These are phyloP conservation scores for Pholiota microspora DNA, from an alignment of 768 basidiomycete genomes.

Conservation along the genomic window DNA sequence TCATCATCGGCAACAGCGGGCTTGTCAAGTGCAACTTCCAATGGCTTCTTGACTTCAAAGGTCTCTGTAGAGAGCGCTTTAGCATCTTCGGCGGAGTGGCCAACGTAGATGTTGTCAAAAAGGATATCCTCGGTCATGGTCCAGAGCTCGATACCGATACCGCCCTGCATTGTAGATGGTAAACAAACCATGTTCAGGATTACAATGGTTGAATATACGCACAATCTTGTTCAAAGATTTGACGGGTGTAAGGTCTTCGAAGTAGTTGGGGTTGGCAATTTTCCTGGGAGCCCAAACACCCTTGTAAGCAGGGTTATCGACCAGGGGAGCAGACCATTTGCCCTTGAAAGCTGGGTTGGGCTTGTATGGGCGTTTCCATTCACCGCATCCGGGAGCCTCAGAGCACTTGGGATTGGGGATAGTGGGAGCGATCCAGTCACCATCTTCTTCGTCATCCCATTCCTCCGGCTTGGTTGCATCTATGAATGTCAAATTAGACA, in stretches of 20 bases:
- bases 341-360: constrained; percentile 96
- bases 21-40: constrained; percentile 69
- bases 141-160: constrained; percentile 98
- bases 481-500: constrained; percentile 22
- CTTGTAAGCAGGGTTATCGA: constrained; percentile 97
- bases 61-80: constrained; percentile 80
- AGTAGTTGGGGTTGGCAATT: constrained; percentile 90
- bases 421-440: constrained; percentile 94
- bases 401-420: constrained; percentile 89
- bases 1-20: constrained; percentile 47
- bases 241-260: constrained; percentile 82
- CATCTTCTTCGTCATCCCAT: constrained; percentile 99
- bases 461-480: constrained; percentile 96
- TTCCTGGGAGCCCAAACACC: constrained; percentile 90
- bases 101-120: constrained; percentile 93
- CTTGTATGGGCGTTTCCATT: constrained; percentile 88
- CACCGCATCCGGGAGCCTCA: constrained; percentile 90
- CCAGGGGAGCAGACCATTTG: constrained; percentile 93
- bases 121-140: constrained; percentile 97
- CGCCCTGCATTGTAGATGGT: constrained; percentile 51
- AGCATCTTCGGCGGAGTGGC: constrained; percentile 86
- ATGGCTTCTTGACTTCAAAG: constrained; percentile 85
- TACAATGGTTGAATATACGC: constrained; percentile 31
- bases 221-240: constrained; percentile 86
- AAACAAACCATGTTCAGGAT: too few species aligned